phyloP scores from a whole-genome alignment of 2,329 filamentous ascomycete species.

The Fusarium sp. region DNA sequence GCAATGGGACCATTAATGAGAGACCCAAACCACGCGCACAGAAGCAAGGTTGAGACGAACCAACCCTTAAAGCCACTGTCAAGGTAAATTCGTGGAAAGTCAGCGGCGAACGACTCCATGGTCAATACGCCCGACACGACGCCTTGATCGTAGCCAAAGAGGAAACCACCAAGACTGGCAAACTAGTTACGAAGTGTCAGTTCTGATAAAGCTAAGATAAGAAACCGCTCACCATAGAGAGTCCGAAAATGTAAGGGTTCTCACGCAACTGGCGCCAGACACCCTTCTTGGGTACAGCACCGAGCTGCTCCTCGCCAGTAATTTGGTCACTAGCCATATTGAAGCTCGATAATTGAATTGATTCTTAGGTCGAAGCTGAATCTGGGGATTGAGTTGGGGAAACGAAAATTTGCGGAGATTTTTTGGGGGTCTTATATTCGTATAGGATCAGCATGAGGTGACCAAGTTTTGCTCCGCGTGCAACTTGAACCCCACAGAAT shows the following conservation, averaged over 20 bases:
- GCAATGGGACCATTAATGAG: slow-evolving; percentile 53
- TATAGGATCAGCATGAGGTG: neutral
- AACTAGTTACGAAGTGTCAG: slow-evolving; percentile 16
- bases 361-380: no score
- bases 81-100: slow-evolving; percentile 48
- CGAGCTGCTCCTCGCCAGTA: neutral
- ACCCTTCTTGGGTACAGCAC: neutral
- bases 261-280: neutral
- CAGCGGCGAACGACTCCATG: slow-evolving; percentile 48
- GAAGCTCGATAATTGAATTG: neutral
- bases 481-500: neutral
- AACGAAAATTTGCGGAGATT: neutral
- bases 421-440: neutral
- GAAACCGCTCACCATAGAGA: neutral
- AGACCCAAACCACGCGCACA: slow-evolving; percentile 60
- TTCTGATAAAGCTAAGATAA: fast-evolving
- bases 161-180: slow-evolving; percentile 52
- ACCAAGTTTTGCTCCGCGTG: neutral
- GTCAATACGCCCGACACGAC: slow-evolving; percentile 52
- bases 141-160: slow-evolving; percentile 54
- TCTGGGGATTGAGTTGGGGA: neutral
- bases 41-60: slow-evolving; percentile 61
- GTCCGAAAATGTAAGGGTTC: neutral
- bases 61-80: slow-evolving; percentile 53
- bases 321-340: neutral